Evolutionary conservation across 768 basidiomycete species (phyloP), one percentile per base, ranked within the genome.

Genomic region (Leccinellum albellum): DNA sequence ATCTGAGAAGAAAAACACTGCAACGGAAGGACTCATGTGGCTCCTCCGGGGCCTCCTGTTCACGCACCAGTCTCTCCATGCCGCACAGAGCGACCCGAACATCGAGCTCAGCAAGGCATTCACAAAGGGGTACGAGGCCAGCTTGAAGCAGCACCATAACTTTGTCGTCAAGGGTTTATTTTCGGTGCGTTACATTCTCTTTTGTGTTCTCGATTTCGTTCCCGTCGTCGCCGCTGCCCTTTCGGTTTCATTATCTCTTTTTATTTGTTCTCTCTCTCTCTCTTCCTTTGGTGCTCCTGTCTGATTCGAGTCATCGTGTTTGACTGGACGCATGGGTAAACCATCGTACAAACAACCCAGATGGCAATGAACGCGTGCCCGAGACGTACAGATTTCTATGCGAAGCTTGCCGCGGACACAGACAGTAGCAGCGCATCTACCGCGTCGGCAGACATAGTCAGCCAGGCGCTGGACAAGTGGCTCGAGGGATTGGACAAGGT

Each of bases 1-100:
- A 72, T 75, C 74, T 23, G 89, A 93, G 75, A 92, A 94, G 82
- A 94, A 94, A 73, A 82, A 84, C 15, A 81, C 83, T 1, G 93
- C 96, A 3, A 97, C 95, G 0, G 88, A 95, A 67, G 94, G 93
- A 15, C 81, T 98, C 54, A 75, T 98, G 74, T 99, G 97, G 97
- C 82, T 99, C 50, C 80, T 94, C 49, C 86, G 94, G 29, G 97
- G 94, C 3, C 82, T 95, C 52, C 82, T 84, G 28, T 99, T 99
- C 78, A 99, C 96, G 32, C 85, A 87, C 74, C 78, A 82, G 55
- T 89, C 89, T 1, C 82, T 99, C 24, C 81, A 88, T 61, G 75
- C 79, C 46, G 82, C 87, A 0, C 88, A 93, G 65, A 78, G 75
- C 4, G 82, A 95, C 72, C 76, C 82, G 46, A 67, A 68, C 2